phyloP scores from a whole-genome alignment of 768 basidiomycete genomes.

The Tricholoma furcatifolium region DNA sequence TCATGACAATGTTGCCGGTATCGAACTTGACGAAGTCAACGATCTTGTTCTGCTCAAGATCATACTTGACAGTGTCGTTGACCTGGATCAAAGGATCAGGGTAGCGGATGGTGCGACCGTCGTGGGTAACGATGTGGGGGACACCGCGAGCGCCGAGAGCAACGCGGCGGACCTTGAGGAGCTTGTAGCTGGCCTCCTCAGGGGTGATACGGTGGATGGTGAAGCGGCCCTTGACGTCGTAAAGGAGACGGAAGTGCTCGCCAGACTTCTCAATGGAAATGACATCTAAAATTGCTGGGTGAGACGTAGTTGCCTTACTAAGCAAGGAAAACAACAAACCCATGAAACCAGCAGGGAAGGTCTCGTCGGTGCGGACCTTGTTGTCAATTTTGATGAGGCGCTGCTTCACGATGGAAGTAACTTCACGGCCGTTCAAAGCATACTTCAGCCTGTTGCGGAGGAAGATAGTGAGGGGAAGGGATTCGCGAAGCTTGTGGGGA shows the following conservation, averaged over 20 bases:
- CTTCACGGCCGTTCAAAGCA: slow-evolving; percentile 95
- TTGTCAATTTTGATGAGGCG: slow-evolving; percentile 97
- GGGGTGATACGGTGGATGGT: slow-evolving; percentile 98
- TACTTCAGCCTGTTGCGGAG: slow-evolving; percentile 99
- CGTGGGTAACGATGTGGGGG: slow-evolving; percentile 97
- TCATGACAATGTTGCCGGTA: slow-evolving; percentile 94
- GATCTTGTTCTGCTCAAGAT: slow-evolving; percentile 94
- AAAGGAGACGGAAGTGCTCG: slow-evolving; percentile 98
- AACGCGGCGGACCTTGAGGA: slow-evolving; percentile 90
- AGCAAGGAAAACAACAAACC: slow-evolving; percentile 48
- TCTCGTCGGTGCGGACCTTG: slow-evolving; percentile 97
- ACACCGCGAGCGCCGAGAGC: slow-evolving; percentile 93
- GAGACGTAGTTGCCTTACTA: not conserved
- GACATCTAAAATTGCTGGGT: slow-evolving; percentile 60
- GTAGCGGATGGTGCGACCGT: slow-evolving; percentile 99
- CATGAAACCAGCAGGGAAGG: slow-evolving; percentile 97
- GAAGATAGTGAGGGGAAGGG: slow-evolving; percentile 94
- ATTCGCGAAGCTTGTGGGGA: slow-evolving; percentile 99
- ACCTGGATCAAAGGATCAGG: slow-evolving; percentile 94
- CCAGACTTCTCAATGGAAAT: slow-evolving; percentile 97
- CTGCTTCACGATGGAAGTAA: slow-evolving; percentile 91
- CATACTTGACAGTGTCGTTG: slow-evolving; percentile 98
- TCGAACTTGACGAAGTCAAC: slow-evolving; percentile 93
- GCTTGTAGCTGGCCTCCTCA: slow-evolving; percentile 96
- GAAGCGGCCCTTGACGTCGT: slow-evolving; percentile 99